Conservation (phyloP, 768 basidiomycete species). For the Tylopilus sp. region DNA sequence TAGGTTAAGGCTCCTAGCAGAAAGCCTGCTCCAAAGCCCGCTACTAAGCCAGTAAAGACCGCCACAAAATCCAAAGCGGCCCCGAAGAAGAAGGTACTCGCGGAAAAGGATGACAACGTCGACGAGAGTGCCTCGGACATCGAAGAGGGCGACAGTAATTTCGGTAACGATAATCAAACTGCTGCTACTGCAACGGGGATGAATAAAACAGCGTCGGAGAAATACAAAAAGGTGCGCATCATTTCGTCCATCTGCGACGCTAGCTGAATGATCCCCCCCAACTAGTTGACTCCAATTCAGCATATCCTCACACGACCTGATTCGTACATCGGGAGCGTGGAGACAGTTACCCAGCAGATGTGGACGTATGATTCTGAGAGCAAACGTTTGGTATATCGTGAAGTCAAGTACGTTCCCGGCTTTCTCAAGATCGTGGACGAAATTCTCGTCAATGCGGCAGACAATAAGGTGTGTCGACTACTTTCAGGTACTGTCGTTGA, state of each 20-base stretch:
- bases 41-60: constrained; percentile 39
- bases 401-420: constrained; percentile 90
- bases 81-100: constrained; percentile 68
- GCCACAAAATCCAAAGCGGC: constrained; percentile 49
- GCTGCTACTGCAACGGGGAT: constrained; percentile 38
- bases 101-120: constrained; percentile 61
- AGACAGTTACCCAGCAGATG: constrained; percentile 80
- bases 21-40: constrained; percentile 42
- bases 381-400: constrained; percentile 81
- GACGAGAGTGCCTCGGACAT: constrained; percentile 45
- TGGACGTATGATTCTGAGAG: constrained; percentile 89
- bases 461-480: constrained; percentile 81
- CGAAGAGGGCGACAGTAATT: constrained; percentile 36
- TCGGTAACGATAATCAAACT: constrained; percentile 37
- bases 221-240: constrained; percentile 76
- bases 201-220: constrained; percentile 90
- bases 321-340: constrained; percentile 95
- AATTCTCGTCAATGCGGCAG: constrained; percentile 97
- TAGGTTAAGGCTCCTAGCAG: constrained; percentile 37
- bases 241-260: neutral
- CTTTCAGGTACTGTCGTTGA: neutral
- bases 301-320: constrained; percentile 92
- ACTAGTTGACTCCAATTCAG: constrained; percentile 88
- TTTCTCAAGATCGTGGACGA: constrained; percentile 99
- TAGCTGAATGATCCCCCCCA: neutral